Evolutionary conservation across 805 yeast species (phyloP).

Genomic region (Suhomyces xylopsoci): DNA sequence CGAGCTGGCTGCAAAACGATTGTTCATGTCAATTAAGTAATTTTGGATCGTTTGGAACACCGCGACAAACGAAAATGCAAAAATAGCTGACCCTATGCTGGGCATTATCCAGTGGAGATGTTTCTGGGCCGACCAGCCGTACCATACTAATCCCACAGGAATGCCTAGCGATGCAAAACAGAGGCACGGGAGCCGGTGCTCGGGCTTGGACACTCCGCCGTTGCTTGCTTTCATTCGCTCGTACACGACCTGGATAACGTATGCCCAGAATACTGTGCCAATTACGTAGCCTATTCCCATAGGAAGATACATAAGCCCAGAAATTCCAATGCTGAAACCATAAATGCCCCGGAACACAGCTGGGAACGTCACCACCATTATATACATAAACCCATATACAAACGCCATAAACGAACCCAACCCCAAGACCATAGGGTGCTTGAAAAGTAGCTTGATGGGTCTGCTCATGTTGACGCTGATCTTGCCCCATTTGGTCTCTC

Average conservation of each 20-base stretch:
- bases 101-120: conserved; percentile 40
- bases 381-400: conserved; percentile 40
- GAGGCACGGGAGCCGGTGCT: conserved; percentile 36
- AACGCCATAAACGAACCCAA: conserved; percentile 42
- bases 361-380: conserved; percentile 41
- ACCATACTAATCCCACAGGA: conserved; percentile 38
- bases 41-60: conserved; percentile 38
- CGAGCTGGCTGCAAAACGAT: conserved; percentile 35
- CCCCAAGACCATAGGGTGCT: conserved; percentile 39
- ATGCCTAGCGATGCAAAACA: conserved; percentile 30
- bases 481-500: conserved; percentile 21
- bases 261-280: conserved; percentile 34
- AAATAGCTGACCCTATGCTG: conserved; percentile 33
- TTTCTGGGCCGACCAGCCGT: conserved; percentile 39
- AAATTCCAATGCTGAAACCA: conserved; percentile 29
- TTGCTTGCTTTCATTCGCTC: conserved; percentile 21
- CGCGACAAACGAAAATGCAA: conserved; percentile 35
- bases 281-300: conserved; percentile 36
- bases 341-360: conserved; percentile 27
- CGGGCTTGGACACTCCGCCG: conserved; percentile 36
- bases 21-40: conserved; percentile 40
- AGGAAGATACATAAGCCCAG: conserved; percentile 39
- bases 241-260: conserved; percentile 24
- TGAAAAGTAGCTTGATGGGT: conserved; percentile 31
- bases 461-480: conserved; percentile 25